Evolutionary conservation across 208 protist genomes (phyloP).

Genomic region (Novymonas esmeraldas): DNA sequence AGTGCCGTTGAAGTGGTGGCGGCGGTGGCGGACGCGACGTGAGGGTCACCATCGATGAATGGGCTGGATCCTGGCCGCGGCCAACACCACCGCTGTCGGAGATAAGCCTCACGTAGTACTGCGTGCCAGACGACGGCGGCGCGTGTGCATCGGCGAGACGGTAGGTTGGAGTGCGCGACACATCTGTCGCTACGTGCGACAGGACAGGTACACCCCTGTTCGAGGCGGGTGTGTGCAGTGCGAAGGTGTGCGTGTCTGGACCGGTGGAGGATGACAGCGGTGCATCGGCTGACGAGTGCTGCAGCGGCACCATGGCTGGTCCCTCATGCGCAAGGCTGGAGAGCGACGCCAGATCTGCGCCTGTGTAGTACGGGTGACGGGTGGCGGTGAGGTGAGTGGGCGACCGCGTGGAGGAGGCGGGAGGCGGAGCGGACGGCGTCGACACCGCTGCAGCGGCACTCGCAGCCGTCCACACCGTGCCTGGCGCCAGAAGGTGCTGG

Average conservation of each 20-base stretch:
- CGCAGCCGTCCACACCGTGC: neutral
- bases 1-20: neutral
- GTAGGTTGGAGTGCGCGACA: neutral
- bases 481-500: neutral
- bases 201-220: neutral
- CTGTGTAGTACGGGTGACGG: neutral
- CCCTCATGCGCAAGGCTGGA: neutral
- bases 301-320: neutral
- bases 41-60: neutral
- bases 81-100: neutral
- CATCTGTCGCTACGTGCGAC: neutral
- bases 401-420: neutral
- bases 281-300: neutral
- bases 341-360: neutral
- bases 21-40: neutral
- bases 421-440: neutral
- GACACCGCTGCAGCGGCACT: neutral
- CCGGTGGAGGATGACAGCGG: neutral
- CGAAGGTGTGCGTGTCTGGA: conserved; percentile 4
- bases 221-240: conserved; percentile 2
- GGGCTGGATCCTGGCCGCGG: neutral
- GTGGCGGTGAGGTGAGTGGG: neutral
- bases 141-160: neutral
- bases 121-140: neutral
- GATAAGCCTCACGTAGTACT: neutral